Percentiles rank a stretch among this genome's conserved stretches.
These are phyloP conservation scores for Rubroshorea leprosula DNA, from an alignment of 345 rosid genomes.

Conservation along the genomic window DNA sequence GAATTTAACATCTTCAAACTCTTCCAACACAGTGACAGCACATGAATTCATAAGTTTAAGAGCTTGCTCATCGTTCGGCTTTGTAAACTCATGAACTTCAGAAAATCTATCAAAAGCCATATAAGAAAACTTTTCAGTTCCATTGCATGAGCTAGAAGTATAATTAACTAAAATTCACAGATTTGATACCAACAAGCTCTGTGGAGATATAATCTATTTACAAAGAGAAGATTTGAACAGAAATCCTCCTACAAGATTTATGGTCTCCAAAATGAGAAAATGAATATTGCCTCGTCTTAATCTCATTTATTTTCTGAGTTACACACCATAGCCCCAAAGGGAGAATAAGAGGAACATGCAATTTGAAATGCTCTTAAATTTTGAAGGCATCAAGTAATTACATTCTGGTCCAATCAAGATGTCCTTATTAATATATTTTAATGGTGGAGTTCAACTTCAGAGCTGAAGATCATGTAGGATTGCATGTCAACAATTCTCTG, in stretches of 20 bases:
- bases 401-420: too few species aligned
- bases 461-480: too few species aligned
- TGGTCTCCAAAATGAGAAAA: background rate
- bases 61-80: slow-evolving; percentile 88
- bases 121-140: slow-evolving; percentile 17
- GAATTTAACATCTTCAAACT: slow-evolving; percentile 61
- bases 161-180: background rate
- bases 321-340: too few species aligned
- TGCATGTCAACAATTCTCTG: too few species aligned
- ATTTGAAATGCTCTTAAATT: background rate
- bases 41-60: slow-evolving; percentile 88
- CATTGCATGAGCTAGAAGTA: slow-evolving; percentile 9
- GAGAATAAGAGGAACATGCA: background rate
- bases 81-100: slow-evolving; percentile 74
- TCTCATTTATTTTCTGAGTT: too few species aligned
- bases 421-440: too few species aligned
- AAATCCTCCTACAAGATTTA: background rate
- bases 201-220: background rate
- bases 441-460: too few species aligned
- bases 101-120: slow-evolving; percentile 60
- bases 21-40: slow-evolving; percentile 64
- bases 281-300: too few species aligned
- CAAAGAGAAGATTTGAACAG: background rate
- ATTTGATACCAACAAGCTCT: background rate
- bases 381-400: slow-evolving; percentile 1